phyloP scores from a whole-genome alignment of 306 rosid genomes.

The Macrotyloma uniflorum region DNA sequence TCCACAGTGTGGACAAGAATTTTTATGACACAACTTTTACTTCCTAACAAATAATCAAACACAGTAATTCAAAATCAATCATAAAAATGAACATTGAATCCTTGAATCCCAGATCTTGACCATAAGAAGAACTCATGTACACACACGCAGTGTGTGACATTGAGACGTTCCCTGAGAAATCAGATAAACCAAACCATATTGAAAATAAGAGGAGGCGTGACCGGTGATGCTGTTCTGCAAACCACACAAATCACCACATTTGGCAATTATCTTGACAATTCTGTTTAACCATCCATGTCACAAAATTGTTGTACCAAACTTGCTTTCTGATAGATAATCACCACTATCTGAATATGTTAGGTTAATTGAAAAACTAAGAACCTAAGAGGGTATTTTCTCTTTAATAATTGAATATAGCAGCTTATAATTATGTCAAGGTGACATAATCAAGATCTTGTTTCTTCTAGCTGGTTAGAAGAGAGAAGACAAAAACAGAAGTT shows the following conservation, averaged over 20 bases:
- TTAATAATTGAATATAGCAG: background rate
- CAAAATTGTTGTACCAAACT: no score
- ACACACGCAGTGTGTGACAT: background rate
- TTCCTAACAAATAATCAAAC: background rate
- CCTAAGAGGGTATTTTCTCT: no score
- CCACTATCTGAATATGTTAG: no score
- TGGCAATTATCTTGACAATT: background rate
- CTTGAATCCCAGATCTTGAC: background rate
- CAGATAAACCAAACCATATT: background rate
- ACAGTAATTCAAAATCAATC: background rate
- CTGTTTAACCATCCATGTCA: background rate
- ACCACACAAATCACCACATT: background rate
- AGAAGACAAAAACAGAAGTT: background rate
- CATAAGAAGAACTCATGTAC: background rate
- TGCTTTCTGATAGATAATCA: no score
- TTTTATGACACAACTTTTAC: background rate
- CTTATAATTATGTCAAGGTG: background rate
- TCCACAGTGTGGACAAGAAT: background rate
- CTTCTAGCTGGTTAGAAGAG: background rate
- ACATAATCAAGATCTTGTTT: background rate
- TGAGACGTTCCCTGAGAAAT: background rate
- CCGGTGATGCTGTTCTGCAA: background rate
- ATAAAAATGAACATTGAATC: background rate
- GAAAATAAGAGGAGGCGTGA: background rate
- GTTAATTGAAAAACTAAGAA: no score